Evolutionary conservation across 2,329 filamentous ascomycete genomes (phyloP).

Genomic region (Fusarium falciforme): DNA sequence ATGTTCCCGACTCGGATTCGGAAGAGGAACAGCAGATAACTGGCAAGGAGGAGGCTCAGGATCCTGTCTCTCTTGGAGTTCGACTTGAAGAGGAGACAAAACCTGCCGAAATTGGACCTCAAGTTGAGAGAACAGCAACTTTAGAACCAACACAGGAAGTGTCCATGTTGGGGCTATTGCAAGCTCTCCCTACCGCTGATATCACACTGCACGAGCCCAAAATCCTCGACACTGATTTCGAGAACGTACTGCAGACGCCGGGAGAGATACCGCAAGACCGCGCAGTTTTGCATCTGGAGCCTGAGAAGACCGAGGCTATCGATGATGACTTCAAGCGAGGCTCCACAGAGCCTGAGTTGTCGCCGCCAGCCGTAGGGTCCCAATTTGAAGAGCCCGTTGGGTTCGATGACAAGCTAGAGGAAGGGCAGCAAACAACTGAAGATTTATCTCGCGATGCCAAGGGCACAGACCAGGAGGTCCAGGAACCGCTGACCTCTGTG

Average conservation of each 20-base stretch:
- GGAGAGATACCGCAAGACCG: not conserved
- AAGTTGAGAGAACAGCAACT: not conserved
- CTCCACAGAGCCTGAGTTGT: not conserved
- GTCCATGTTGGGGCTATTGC: not conserved
- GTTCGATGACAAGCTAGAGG: not conserved
- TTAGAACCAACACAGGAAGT: not conserved
- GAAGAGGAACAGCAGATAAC: not conserved
- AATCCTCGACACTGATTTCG: conserved; percentile 6
- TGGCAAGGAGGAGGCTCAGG: not conserved
- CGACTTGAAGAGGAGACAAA: not conserved
- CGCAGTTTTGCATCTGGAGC: not conserved
- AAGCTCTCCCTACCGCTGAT: not conserved
- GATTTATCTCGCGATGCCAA: not conserved
- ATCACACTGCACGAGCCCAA: not conserved
- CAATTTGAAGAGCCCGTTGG: not conserved
- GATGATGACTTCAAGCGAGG: not conserved
- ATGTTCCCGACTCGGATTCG: not conserved
- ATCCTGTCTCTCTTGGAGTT: not conserved
- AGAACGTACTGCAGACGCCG: not conserved
- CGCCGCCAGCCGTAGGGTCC: not conserved
- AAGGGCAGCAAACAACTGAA: not conserved
- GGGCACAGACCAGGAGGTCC: not conserved
- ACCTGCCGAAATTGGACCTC: not conserved
- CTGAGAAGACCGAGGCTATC: not conserved
- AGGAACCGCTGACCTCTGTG: not conserved